Percentiles rank a stretch among this genome's conserved stretches.
Evolutionary conservation across 257 asterid species (phyloP).

Genomic region (Parsonsia alboflavescens): DNA sequence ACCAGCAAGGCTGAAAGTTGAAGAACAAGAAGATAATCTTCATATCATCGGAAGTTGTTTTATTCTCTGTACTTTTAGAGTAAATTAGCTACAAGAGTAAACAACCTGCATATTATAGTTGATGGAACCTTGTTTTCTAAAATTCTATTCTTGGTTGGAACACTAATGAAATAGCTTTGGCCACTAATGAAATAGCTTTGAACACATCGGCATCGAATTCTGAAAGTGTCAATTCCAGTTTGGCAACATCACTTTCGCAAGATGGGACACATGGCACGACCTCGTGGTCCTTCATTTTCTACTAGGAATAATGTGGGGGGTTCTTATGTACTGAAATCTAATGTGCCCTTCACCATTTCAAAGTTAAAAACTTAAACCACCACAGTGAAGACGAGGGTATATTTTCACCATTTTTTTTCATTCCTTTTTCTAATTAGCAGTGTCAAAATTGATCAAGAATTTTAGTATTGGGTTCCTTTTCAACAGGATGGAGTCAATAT

Average conservation of each 20-base stretch:
- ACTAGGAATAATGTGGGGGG: background rate
- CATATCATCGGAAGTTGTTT: background rate
- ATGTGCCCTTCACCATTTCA: background rate
- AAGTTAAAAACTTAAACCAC: background rate
- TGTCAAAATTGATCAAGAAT: no score
- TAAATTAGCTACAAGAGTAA: background rate
- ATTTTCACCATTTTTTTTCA: background rate
- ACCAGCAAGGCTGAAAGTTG: slow-evolving; percentile 46
- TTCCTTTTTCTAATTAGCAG: background rate
- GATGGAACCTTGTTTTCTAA: background rate
- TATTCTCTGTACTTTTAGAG: background rate
- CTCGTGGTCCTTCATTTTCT: background rate
- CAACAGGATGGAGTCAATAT: background rate
- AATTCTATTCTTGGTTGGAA: background rate
- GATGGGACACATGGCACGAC: background rate
- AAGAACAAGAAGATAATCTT: background rate
- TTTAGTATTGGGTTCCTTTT: no score
- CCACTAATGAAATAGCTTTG: background rate
- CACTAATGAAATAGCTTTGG: background rate
- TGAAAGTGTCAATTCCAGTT: background rate
- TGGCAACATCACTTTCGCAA: background rate
- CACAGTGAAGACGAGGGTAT: background rate
- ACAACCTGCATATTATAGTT: background rate
- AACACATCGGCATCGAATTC: background rate
- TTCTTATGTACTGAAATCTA: background rate